Evolutionary conservation across 371 early-diverging fungal species (phyloP).

Genomic region (Massospora cicadina): DNA sequence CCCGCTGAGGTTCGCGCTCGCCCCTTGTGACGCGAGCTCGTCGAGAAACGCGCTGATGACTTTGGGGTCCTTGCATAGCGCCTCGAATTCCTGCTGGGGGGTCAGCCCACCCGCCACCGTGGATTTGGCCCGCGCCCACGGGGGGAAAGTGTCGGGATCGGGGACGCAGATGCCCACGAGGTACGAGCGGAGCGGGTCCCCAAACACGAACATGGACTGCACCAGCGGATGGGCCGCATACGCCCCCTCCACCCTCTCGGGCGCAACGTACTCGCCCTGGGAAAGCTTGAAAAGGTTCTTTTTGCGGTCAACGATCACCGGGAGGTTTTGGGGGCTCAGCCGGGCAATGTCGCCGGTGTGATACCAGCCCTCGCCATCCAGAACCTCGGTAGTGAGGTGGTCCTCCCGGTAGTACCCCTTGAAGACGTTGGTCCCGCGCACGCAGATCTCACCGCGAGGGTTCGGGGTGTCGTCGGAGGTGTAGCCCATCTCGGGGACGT

Average conservation of each 20-base stretch:
- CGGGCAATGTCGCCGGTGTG: conserved; percentile 80
- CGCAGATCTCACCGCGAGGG: conserved; percentile 84
- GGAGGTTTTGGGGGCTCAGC: conserved; percentile 30
- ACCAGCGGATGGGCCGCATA: conserved; percentile 18
- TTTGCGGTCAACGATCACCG: conserved; percentile 82
- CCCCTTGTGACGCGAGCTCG: neutral
- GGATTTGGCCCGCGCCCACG: conserved; percentile 21
- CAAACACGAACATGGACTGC: conserved; percentile 55
- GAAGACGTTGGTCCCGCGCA: conserved; percentile 68
- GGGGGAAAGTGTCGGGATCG: conserved; percentile 33
- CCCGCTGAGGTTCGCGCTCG: conserved; percentile 28
- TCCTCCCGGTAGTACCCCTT: conserved; percentile 71
- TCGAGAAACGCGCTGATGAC: conserved; percentile 29
- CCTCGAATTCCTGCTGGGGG: conserved; percentile 10
- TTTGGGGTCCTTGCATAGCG: conserved; percentile 28
- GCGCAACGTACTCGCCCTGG: conserved; percentile 95
- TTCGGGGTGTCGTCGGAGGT: conserved; percentile 44
- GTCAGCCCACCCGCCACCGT: neutral
- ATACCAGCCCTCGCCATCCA: conserved; percentile 81
- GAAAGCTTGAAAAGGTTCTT: conserved; percentile 93
- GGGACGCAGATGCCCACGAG: conserved; percentile 79
- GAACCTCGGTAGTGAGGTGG: conserved; percentile 57
- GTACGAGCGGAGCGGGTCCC: conserved; percentile 58
- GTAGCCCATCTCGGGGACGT: conserved; percentile 83
- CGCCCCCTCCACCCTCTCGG: conserved; percentile 58